Conservation (phyloP, 139 green algal species). For the Parachlorella kessleri region DNA sequence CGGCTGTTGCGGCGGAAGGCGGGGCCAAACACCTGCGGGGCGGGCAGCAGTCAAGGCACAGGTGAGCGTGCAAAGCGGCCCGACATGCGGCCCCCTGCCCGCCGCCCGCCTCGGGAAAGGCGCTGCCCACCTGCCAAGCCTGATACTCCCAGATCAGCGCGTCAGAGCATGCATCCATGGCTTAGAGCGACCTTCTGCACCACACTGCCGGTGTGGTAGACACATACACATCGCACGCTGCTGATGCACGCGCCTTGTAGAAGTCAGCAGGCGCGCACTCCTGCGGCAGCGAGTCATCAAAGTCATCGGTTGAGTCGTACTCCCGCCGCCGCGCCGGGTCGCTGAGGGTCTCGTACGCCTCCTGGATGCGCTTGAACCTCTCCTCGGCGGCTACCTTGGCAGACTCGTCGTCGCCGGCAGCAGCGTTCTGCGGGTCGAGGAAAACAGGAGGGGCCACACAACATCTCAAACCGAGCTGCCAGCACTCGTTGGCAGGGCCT, state of each 20-base stretch:
- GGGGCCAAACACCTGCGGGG: constrained; percentile 89
- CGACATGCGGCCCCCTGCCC: too few relatives aligned
- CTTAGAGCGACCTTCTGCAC: too few relatives aligned
- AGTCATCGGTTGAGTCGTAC: constrained; percentile 93
- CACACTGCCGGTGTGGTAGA: too few relatives aligned
- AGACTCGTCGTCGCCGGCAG: constrained; percentile 36
- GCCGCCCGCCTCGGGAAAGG: not conserved
- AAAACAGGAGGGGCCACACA: too few relatives aligned
- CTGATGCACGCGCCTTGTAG: constrained; percentile 82
- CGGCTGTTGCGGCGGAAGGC: constrained; percentile 91
- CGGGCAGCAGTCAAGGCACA: too few relatives aligned
- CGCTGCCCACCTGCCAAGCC: too few relatives aligned
- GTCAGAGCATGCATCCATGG: too few relatives aligned
- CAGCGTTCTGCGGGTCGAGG: constrained; percentile 9
- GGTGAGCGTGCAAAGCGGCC: too few relatives aligned
- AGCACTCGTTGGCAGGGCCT: too few relatives aligned
- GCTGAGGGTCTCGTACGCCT: constrained; percentile 82
- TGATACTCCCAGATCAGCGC: too few relatives aligned
- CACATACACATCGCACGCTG: too few relatives aligned
- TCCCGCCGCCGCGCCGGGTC: constrained; percentile 78
- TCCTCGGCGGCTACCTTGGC: constrained; percentile 63
- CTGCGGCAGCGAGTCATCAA: constrained; percentile 91
- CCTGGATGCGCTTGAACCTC: constrained; percentile 88
- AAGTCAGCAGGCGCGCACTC: constrained; percentile 82
- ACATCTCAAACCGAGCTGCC: too few relatives aligned